Evolutionary conservation across 441 rosid genomes (phyloP).

Genomic region (Pelargonium australe): DNA sequence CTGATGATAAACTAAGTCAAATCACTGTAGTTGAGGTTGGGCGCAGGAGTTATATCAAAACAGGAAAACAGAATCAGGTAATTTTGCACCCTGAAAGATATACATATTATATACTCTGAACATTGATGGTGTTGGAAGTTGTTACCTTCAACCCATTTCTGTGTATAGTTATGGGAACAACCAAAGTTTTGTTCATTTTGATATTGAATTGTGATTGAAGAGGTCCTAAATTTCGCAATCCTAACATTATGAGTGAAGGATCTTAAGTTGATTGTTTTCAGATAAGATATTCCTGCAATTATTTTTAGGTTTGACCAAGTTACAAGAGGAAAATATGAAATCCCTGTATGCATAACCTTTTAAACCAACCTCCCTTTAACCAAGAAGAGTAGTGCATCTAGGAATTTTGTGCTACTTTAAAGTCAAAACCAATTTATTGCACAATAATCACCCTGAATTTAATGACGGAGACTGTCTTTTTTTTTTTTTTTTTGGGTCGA

Average conservation of each 20-base stretch:
- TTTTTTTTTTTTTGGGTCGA: too few relatives aligned
- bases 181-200: background rate
- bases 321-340: background rate
- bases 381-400: background rate
- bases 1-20: background rate
- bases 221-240: background rate
- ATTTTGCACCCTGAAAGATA: background rate
- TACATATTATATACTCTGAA: background rate
- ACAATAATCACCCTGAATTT: background rate
- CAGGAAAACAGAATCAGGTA: slow-evolving; percentile 16
- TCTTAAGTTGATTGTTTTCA: background rate
- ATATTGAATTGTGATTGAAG: background rate
- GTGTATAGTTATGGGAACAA: background rate
- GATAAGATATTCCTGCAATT: background rate
- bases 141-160: background rate
- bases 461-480: too few relatives aligned
- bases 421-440: too few relatives aligned
- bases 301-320: background rate
- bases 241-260: too few relatives aligned
- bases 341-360: background rate
- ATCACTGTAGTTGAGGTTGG: slow-evolving; percentile 4
- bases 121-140: background rate
- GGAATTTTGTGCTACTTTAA: background rate
- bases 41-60: slow-evolving; percentile 1
- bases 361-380: background rate